Conservation (phyloP, 768 basidiomycete genomes). For the Kwoniella europaea region DNA sequence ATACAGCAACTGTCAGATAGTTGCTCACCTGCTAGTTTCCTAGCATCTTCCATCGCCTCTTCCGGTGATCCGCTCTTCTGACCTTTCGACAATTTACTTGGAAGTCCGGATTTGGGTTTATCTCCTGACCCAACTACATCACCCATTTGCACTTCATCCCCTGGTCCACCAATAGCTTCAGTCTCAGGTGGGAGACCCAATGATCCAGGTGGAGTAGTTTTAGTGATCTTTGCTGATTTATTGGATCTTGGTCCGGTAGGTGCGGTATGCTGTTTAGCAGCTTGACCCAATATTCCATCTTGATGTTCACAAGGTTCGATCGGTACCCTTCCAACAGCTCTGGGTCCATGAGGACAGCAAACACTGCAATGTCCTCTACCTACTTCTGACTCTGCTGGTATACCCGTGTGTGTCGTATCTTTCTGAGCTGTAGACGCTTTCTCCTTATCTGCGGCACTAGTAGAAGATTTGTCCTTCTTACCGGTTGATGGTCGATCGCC, state of each 20-base stretch:
- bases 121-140: slow-evolving; percentile 9
- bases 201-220: slow-evolving; percentile 6
- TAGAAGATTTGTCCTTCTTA: slow-evolving; percentile 28
- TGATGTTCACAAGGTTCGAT: slow-evolving; percentile 46
- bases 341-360: slow-evolving; percentile 46
- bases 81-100: slow-evolving; percentile 34
- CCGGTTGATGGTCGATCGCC: slow-evolving; percentile 12
- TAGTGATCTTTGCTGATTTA: slow-evolving; percentile 7
- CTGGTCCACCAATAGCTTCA: slow-evolving; percentile 13
- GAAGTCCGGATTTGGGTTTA: slow-evolving; percentile 10
- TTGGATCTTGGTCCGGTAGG: slow-evolving; percentile 17
- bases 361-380: slow-evolving; percentile 42
- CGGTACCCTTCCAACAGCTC: slow-evolving; percentile 28
- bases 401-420: slow-evolving; percentile 11
- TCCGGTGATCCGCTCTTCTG: slow-evolving; percentile 12
- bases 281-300: slow-evolving; percentile 25
- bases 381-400: slow-evolving; percentile 31
- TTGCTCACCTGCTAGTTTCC: slow-evolving; percentile 43
- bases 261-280: slow-evolving; percentile 11
- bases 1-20: neutral
- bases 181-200: slow-evolving; percentile 15
- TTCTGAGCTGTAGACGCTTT: neutral
- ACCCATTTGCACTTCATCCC: slow-evolving; percentile 17
- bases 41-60: slow-evolving; percentile 48
- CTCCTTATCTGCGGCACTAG: slow-evolving; percentile 8